Conservation (phyloP, 2,329 filamentous ascomycete species). For the Rugonectria rugulosa region DNA sequence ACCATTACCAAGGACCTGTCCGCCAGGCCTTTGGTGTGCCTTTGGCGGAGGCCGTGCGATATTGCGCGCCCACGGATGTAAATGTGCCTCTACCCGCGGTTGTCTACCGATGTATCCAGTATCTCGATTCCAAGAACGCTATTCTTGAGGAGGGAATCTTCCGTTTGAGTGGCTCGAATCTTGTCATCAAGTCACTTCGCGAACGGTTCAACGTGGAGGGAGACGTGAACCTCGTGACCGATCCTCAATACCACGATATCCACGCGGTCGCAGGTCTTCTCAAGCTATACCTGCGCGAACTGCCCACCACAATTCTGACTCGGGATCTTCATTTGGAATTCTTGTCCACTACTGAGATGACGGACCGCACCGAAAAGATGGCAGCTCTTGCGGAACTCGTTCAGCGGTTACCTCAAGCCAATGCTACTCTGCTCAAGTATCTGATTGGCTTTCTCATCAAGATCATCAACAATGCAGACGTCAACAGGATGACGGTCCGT, state of each 20-base stretch:
- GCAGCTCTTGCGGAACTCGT: constrained; percentile 79
- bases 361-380: constrained; percentile 79
- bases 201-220: constrained; percentile 95
- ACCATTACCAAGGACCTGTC: constrained; percentile 60
- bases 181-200: constrained; percentile 88
- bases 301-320: constrained; percentile 90
- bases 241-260: constrained; percentile 90
- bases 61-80: constrained; percentile 75
- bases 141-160: constrained; percentile 93
- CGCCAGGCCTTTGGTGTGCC: constrained; percentile 85
- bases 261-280: constrained; percentile 94
- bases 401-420: constrained; percentile 79
- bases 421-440: constrained; percentile 82
- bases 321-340: constrained; percentile 91
- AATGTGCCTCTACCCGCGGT: constrained; percentile 85
- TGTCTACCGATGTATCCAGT: constrained; percentile 94
- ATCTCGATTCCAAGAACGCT: constrained; percentile 83
- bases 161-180: constrained; percentile 93
- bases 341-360: constrained; percentile 80
- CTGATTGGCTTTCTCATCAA: constrained; percentile 88
- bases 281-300: constrained; percentile 91
- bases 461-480: constrained; percentile 87
- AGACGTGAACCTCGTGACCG: constrained; percentile 85
- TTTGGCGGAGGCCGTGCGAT: constrained; percentile 84
- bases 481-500: constrained; percentile 98